Base-by-base conservation (phyloP, 176 grass and related monocot species). In the Musa itinerans region DNA sequence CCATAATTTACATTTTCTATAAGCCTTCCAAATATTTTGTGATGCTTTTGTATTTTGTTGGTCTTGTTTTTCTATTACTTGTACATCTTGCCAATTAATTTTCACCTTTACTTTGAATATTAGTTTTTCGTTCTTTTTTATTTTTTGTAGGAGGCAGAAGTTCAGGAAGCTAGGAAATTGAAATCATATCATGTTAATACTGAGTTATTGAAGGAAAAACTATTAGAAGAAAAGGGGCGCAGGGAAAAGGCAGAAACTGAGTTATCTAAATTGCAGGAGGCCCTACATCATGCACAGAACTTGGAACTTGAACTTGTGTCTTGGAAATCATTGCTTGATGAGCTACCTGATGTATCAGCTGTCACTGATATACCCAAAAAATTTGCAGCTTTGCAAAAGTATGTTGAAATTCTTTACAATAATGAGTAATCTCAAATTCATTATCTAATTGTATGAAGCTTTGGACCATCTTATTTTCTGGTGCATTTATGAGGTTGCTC, bases 171-270 rank as follows among this genome's bases (percentile, higher is more conserved):
- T 73, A 93, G 78, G 84, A 91, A 82, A 65, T 68, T 98, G 67
- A 93, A 91, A 80, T 89, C 95, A 86, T 89, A 82, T 76, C 86
- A 98, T 80, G 71, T 82, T 53, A 90, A 98, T 85, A 80, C 27
- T 69, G 90, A 93, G 73, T 85, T 98, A 76, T 78, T 98, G 55
- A 91, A 87, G 84, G 95, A 98, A 91, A 98, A 98, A 71, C 43
- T 93, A 76, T 72, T 91, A 78, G 90, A 98, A 78, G 95, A 98
- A 73, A 84, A 91, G 77, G 79, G 82, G 21, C 80, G 80, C 43
- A 91, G 86, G 65, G 84, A 98, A 75, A 90, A 80, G 82, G 82
- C 74, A 56, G 95, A 98, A 87, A 58, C 63, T 53, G 90, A 93
- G 81, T 64, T 98, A 78, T 91, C 82, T 69, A 91, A 91, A 82